Evolutionary conservation across 768 basidiomycete genomes (phyloP).

Genomic region (Suillus bovinus): DNA sequence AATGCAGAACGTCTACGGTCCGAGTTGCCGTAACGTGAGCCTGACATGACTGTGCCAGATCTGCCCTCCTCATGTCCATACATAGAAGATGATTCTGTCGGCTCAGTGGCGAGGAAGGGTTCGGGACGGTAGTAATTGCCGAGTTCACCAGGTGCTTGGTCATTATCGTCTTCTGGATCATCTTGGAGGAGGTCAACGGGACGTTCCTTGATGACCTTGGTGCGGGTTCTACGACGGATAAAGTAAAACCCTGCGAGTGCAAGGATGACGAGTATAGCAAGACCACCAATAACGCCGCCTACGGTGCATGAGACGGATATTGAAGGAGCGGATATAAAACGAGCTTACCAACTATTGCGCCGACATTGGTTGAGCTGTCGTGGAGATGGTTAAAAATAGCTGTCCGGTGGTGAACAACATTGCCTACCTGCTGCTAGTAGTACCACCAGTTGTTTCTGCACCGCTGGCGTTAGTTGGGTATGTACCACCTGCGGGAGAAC

Average conservation of each 20-base stretch:
- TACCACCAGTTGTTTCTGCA: constrained; percentile 24
- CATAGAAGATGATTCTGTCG: constrained; percentile 45
- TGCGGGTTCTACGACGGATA: constrained; percentile 46
- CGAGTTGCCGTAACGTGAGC: constrained; percentile 29
- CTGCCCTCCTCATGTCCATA: constrained; percentile 32
- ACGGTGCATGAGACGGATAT: constrained; percentile 12
- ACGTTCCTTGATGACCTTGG: constrained; percentile 48
- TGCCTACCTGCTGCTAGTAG: constrained; percentile 28
- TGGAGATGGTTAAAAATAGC: constrained; percentile 5
- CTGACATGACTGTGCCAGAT: constrained; percentile 18
- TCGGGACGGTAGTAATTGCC: constrained; percentile 76
- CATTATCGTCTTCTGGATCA: constrained; percentile 52
- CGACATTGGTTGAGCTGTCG: constrained; percentile 39
- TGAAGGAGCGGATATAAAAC: neutral
- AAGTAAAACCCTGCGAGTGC: constrained; percentile 47
- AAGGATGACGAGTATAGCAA: constrained; percentile 47
- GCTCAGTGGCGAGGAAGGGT: constrained; percentile 71
- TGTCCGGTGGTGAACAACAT: neutral
- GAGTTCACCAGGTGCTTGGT: constrained; percentile 44
- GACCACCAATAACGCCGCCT: constrained; percentile 60
- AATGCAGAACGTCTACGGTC: constrained; percentile 27
- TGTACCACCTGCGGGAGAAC: constrained; percentile 70
- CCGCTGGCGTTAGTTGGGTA: constrained; percentile 59
- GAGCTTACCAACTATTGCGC: constrained; percentile 50
- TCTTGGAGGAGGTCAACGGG: constrained; percentile 67